Evolutionary conservation across 169 alveolate genomes (phyloP).

Genomic region (Neospora caninum): DNA sequence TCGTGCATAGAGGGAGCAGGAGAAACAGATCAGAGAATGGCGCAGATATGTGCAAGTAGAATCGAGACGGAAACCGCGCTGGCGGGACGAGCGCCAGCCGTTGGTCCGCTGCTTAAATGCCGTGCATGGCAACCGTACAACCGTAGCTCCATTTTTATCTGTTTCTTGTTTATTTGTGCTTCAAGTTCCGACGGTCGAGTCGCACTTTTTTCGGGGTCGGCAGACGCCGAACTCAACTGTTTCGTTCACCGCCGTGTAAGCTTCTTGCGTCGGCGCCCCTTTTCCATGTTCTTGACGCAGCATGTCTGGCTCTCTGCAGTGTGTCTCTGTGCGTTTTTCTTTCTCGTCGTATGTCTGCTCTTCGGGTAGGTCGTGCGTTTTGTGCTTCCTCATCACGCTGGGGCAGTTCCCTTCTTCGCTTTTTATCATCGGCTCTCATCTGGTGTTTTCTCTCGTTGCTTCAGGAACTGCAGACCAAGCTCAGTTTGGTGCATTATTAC

Average conservation of each 20-base stretch:
- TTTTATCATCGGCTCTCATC: background rate
- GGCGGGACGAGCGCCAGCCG: background rate
- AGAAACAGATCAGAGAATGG: conserved; percentile 2
- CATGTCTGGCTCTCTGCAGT: background rate
- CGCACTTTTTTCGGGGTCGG: too few relatives aligned
- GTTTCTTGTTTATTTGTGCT: too few relatives aligned
- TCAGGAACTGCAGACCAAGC: conserved; percentile 82
- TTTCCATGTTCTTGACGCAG: too few relatives aligned
- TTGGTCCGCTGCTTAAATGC: background rate
- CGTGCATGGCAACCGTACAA: background rate
- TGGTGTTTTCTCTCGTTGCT: background rate
- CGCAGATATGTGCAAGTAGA: background rate
- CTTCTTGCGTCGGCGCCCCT: too few relatives aligned
- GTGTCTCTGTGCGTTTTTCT: background rate
- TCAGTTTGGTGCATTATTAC: conserved; percentile 79
- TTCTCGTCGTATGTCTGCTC: background rate
- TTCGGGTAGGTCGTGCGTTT: background rate
- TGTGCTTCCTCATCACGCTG: background rate
- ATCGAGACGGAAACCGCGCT: background rate
- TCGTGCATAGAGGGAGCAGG: background rate
- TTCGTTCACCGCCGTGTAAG: too few relatives aligned
- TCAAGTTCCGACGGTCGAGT: too few relatives aligned
- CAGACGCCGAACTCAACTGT: too few relatives aligned
- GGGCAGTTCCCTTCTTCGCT: background rate
- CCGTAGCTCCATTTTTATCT: background rate